phyloP scores from a whole-genome alignment of 169 alveolate genomes.

The Eimeria maxima region DNA sequence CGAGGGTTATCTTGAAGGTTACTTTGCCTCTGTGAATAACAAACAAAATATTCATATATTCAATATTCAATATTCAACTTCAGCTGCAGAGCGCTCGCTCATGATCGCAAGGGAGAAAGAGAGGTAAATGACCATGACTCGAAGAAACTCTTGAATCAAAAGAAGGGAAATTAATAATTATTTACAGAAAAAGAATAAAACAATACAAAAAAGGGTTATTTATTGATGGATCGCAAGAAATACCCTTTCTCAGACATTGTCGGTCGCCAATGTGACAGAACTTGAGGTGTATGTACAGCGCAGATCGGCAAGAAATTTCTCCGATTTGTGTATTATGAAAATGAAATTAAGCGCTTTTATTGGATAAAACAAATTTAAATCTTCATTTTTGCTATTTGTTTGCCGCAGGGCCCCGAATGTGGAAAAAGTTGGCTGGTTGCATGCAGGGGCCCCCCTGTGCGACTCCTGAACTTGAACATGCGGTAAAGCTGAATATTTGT shows the following conservation, averaged over 20 bases:
- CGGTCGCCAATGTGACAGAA: neutral
- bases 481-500: too few species aligned
- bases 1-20: slow-evolving; percentile 76
- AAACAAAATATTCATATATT: neutral
- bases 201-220: neutral
- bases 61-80: too few species aligned
- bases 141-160: neutral
- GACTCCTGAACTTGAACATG: too few species aligned
- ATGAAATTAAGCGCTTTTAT: neutral
- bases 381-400: neutral
- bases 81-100: too few species aligned
- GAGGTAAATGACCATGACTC: neutral
- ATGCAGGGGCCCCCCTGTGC: slow-evolving; percentile 15
- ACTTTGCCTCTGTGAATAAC: slow-evolving; percentile 60
- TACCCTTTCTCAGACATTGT: slow-evolving; percentile 52
- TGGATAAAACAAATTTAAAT: neutral
- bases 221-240: neutral
- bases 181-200: neutral
- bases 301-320: neutral
- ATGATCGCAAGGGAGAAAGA: neutral
- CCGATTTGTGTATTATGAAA: neutral
- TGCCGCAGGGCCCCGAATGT: neutral
- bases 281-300: neutral
- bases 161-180: neutral
- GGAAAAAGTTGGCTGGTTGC: neutral